A percentile compares a stretch with the other conserved stretches of the same genome.
These are phyloP conservation scores for Lactarius vividus DNA, from an alignment of 768 basidiomycete species.

Conservation along the genomic window DNA sequence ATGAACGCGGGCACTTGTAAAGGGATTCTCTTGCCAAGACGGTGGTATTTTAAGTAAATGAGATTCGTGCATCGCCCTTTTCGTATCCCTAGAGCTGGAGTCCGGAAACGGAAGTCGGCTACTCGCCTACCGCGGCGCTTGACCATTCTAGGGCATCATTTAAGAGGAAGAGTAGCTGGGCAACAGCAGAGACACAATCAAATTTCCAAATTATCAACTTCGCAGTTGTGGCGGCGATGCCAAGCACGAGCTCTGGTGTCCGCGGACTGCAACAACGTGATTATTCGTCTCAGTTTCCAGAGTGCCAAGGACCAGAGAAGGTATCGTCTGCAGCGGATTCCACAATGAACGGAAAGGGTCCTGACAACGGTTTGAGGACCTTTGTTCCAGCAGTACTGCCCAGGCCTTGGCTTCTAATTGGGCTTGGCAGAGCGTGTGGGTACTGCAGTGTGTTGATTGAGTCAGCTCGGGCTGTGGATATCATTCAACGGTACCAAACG, in stretches of 20 bases:
- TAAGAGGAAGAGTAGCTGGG: no score
- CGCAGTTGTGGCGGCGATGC: not conserved
- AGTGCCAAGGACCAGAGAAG: not conserved
- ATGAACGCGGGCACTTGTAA: not conserved
- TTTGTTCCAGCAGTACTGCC: not conserved
- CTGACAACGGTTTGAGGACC: not conserved
- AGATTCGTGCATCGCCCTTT: no score
- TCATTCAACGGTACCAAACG: not conserved
- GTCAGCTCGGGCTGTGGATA: not conserved
- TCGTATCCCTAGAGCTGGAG: no score
- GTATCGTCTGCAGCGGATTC: not conserved
- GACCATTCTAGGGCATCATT: no score
- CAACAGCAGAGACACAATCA: no score
- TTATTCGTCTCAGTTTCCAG: not conserved
- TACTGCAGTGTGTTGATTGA: not conserved
- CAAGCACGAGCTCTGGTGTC: not conserved
- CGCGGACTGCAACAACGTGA: not conserved
- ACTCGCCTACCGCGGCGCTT: no score
- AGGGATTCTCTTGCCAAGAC: not conserved
- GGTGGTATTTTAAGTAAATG: constrained; percentile 1
- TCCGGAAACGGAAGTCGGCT: no score
- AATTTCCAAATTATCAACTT: no score
- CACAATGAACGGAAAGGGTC: not conserved
- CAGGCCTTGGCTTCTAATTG: not conserved
- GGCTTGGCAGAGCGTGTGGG: not conserved